These are phyloP conservation scores for Abortiporus biennis DNA, from an alignment of 1,284 basidiomycete genomes.

Conservation along the genomic window DNA sequence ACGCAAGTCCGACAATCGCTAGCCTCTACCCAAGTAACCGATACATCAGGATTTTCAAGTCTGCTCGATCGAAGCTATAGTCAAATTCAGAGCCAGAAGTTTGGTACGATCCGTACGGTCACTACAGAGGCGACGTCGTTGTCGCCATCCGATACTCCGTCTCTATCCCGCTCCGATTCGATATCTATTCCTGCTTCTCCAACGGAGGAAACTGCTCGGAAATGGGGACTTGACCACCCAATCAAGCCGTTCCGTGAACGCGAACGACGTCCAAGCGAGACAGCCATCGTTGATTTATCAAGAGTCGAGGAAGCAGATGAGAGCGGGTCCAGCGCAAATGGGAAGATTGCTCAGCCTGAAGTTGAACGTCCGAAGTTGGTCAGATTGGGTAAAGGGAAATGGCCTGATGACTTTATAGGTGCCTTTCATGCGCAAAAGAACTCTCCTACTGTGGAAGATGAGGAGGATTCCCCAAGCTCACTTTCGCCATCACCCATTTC, in stretches of 20 bases:
- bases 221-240: conserved; percentile 27
- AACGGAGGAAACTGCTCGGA: conserved; percentile 39
- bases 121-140: conserved; percentile 72
- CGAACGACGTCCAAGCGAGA: conserved; percentile 60
- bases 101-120: conserved; percentile 71
- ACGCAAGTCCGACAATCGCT: conserved; percentile 25
- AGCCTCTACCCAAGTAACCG: conserved; percentile 30
- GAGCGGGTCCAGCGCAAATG: conserved; percentile 37
- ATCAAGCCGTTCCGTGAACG: conserved; percentile 22
- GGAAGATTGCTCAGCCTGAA: conserved; percentile 16
- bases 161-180: conserved; percentile 57
- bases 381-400: conserved; percentile 67
- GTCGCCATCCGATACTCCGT: conserved; percentile 45
- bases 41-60: conserved; percentile 56
- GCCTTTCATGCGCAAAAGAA: conserved; percentile 35
- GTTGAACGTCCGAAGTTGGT: conserved; percentile 6
- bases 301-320: conserved; percentile 73
- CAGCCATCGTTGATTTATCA: conserved; percentile 50
- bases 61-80: conserved; percentile 44
- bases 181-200: conserved; percentile 39
- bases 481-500: conserved; percentile 47
- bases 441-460: conserved; percentile 17
- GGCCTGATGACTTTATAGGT: conserved; percentile 76
- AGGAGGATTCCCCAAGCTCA: conserved; percentile 22
- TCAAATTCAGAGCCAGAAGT: conserved; percentile 46